These are phyloP conservation scores for Chenopodium berlandieri DNA, from an alignment of 148 eudicot genomes.

Conservation along the genomic window DNA sequence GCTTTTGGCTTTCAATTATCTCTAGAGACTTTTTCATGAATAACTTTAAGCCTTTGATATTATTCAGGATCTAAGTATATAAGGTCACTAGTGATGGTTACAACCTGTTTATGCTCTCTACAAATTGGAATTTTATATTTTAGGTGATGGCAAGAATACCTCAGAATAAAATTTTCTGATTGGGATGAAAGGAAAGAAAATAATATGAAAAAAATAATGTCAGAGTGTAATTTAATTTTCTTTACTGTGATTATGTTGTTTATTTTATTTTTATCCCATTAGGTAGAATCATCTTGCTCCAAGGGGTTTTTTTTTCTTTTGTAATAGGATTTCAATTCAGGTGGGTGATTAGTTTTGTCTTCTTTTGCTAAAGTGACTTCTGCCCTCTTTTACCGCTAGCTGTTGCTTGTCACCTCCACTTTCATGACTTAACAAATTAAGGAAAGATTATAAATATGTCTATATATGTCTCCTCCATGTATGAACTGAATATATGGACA, in stretches of 20 bases:
- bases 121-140: background rate
- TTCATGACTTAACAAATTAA: background rate
- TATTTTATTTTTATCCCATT: no score
- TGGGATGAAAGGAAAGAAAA: background rate
- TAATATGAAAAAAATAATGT: background rate
- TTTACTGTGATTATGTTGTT: no score
- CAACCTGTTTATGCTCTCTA: background rate
- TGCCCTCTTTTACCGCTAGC: no score
- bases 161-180: background rate
- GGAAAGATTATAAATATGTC: background rate
- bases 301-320: no score
- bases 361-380: no score
- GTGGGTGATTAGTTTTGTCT: no score
- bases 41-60: background rate
- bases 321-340: no score
- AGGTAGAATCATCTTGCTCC: no score
- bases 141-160: background rate
- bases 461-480: background rate
- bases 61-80: background rate
- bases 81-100: background rate
- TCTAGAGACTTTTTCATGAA: background rate
- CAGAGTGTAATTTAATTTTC: background rate
- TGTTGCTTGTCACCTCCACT: no score
- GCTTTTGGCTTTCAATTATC: background rate
- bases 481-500: background rate